Evolutionary conservation across 176 grass and related monocot genomes (phyloP).

Genomic region (Poa pratensis): DNA sequence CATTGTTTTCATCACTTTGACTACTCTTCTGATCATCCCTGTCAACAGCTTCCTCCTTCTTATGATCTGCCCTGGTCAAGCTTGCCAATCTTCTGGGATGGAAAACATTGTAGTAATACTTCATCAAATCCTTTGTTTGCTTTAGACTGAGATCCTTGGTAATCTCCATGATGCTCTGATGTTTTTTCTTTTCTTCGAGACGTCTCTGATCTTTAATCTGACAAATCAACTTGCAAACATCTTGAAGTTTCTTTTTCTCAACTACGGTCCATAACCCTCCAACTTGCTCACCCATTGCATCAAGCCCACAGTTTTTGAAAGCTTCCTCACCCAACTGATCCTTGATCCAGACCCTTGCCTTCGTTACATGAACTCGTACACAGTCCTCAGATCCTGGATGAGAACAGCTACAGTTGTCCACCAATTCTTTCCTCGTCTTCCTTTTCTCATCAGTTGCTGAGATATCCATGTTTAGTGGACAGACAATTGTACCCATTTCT

Average conservation of each 20-base stretch:
- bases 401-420: conserved; percentile 44
- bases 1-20: conserved; percentile 22
- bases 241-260: conserved; percentile 42
- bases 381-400: conserved; percentile 53
- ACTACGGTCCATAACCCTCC: conserved; percentile 40
- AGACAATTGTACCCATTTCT: conserved; percentile 43
- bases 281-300: conserved; percentile 53
- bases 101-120: conserved; percentile 57
- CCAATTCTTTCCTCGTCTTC: conserved; percentile 9
- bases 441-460: not conserved
- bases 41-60: conserved; percentile 7
- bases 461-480: conserved; percentile 29
- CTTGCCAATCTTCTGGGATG: conserved; percentile 55
- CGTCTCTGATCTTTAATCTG: too few species aligned
- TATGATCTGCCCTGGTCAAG: conserved; percentile 38
- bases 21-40: conserved; percentile 12
- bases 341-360: conserved; percentile 41
- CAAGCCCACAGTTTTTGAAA: conserved; percentile 53
- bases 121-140: conserved; percentile 9
- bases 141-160: conserved; percentile 39
- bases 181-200: too few species aligned
- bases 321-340: conserved; percentile 36
- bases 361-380: conserved; percentile 33
- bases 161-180: conserved; percentile 40
- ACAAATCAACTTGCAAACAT: conserved; percentile 44